These are phyloP conservation scores for Lepidium sativum DNA, from an alignment of 345 rosid genomes.

Conservation along the genomic window DNA sequence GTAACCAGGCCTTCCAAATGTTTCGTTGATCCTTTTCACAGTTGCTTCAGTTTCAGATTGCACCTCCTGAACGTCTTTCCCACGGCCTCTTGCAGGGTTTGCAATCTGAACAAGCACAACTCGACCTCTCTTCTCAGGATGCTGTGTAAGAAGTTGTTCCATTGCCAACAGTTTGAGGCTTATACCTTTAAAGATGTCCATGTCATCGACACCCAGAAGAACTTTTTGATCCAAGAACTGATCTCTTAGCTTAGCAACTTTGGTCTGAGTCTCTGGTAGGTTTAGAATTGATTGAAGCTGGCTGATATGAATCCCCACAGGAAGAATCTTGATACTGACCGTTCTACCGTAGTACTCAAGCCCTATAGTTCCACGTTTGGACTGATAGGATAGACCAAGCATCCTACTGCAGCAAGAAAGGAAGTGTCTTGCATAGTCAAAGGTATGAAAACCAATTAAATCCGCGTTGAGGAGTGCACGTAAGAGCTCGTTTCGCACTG, in stretches of 20 bases:
- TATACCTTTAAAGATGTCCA: constrained; percentile 94
- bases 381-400: constrained; percentile 87
- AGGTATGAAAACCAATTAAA: constrained; percentile 85
- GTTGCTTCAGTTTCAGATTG: constrained; percentile 64
- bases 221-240: constrained; percentile 57
- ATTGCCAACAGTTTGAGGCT: constrained; percentile 89
- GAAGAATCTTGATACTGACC: constrained; percentile 82
- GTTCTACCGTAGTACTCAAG: constrained; percentile 87
- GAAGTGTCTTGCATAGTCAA: constrained; percentile 94
- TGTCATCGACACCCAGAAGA: constrained; percentile 87
- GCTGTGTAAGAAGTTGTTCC: constrained; percentile 82
- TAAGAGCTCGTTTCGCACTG: constrained; percentile 74
- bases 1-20: constrained; percentile 74
- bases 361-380: constrained; percentile 87
- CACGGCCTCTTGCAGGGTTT: constrained; percentile 93
- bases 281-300: constrained; percentile 73
- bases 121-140: constrained; percentile 52
- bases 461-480: constrained; percentile 81
- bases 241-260: constrained; percentile 53
- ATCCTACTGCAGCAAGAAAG: constrained; percentile 90
- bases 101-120: constrained; percentile 94
- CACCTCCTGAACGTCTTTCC: constrained; percentile 79
- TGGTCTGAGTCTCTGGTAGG: constrained; percentile 65
- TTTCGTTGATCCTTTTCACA: constrained; percentile 61
- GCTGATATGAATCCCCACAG: constrained; percentile 83